Evolutionary conservation across 2,329 filamentous ascomycete genomes (phyloP), one percentile per base, ranked within the genome.

Genomic region (Curvularia lunata): DNA sequence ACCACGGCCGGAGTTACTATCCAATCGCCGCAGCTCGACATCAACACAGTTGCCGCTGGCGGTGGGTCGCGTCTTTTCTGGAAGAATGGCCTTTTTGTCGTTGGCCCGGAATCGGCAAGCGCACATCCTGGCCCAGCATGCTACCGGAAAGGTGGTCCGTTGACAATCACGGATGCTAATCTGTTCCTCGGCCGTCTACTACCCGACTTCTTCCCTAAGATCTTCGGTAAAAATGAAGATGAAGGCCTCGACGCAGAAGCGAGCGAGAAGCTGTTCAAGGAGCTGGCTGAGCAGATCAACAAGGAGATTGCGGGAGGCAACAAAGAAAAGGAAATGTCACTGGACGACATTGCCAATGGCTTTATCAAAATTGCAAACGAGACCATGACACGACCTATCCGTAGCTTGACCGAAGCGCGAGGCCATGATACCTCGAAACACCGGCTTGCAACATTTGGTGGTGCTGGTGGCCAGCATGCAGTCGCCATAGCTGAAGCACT

Each of bases 1-100:
- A 96, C 91, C 0, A 96, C 92, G 1, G 93, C 93, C 0, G 93
- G 93, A n/a, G 91, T 97, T 0, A 94, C 92, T 0, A 95, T 97
- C 27, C 92, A 97, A 69, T 93, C 91, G 1, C 93, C 93, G 0
- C 92, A 97, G 70, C 84, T 97, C 0, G 92, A 97, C 71, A 97
- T 97, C 79, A 97, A 97, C 76, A 97, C 93, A 0, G 93, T 97
- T 1, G 93, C 93, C 5, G 93, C 93, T 2, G 93, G 93, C 46
- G 93, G 93, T 62, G 92, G 92, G 6, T 94, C 90, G 0, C 83
- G 89, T 28, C 82, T 97, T 3, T 95, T 96, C 77, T 97, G 91
- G 84, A 87, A 86, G 61, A 96, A 97, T 63, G 92, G 93, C 0
- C 81, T 97, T 0, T 97, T 97, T 64, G 90, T 93, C 0, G 92